phyloP scores from a whole-genome alignment of 2,329 filamentous ascomycete genomes.

The Rosellinia necatrix region DNA sequence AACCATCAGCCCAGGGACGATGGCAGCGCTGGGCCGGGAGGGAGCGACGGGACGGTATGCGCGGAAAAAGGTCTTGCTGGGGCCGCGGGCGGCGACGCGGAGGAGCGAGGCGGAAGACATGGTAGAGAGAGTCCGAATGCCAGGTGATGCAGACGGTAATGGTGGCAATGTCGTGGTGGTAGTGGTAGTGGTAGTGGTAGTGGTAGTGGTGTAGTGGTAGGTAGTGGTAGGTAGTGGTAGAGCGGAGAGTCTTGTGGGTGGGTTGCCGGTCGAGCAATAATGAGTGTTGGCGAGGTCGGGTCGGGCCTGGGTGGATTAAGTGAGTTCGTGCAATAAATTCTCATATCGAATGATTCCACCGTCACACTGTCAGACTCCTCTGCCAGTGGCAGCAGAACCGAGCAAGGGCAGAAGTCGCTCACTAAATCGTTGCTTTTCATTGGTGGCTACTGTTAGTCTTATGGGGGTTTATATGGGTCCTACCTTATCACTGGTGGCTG shows the following conservation, averaged over 20 bases:
- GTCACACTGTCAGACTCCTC: too few species aligned
- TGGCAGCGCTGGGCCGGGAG: constrained; percentile 55
- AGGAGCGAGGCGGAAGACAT: constrained; percentile 73
- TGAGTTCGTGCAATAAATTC: constrained; percentile 27
- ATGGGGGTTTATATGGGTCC: constrained; percentile 4
- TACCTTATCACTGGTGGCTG: background rate
- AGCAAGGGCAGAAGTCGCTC: constrained; percentile 33
- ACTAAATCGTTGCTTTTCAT: constrained; percentile 30
- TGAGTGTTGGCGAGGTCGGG: constrained; percentile 16
- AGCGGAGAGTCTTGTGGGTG: constrained; percentile 17
- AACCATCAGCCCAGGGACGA: constrained; percentile 56
- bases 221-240: constrained; percentile 15
- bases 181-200: too few species aligned
- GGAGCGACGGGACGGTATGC: constrained; percentile 63
- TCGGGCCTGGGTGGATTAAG: constrained; percentile 10
- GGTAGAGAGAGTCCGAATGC: constrained; percentile 39
- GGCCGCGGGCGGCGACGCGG: constrained; percentile 72
- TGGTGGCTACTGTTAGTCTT: constrained; percentile 14
- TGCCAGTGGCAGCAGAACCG: constrained; percentile 12
- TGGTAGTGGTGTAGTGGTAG: too few species aligned
- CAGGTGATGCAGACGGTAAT: background rate
- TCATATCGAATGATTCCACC: constrained; percentile 37
- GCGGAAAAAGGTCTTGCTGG: constrained; percentile 66
- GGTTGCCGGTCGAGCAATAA: constrained; percentile 14
- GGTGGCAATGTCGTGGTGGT: too few species aligned